Percentiles rank a stretch among this genome's conserved stretches.
These are phyloP conservation scores for Balansia obtecta DNA, from an alignment of 2,329 filamentous ascomycete genomes.

Conservation along the genomic window DNA sequence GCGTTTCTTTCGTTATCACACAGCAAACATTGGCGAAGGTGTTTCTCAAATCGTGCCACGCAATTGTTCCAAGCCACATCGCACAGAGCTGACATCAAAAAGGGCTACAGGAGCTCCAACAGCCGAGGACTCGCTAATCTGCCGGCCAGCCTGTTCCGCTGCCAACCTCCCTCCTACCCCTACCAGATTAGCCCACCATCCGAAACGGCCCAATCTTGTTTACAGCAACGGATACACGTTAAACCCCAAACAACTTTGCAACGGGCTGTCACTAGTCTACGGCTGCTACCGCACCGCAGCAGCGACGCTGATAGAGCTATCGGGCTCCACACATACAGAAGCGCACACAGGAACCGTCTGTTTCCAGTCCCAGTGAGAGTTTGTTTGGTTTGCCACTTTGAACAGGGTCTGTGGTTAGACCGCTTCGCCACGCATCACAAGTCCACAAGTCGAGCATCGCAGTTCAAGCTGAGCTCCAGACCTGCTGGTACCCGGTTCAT, in stretches of 20 bases:
- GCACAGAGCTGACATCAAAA: not conserved
- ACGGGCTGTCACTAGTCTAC: conserved; percentile 3
- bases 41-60: not conserved
- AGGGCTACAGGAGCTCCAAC: conserved; percentile 2
- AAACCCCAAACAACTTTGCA: not conserved
- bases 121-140: conserved; percentile 10
- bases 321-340: conserved; percentile 1
- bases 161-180: conserved; percentile 3
- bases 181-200: not conserved
- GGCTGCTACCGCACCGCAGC: conserved; percentile 9
- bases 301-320: not conserved
- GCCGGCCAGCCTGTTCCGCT: not conserved
- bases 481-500: conserved; percentile 5
- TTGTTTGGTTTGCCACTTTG: not conserved
- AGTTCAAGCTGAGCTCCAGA: not conserved
- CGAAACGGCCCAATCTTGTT: not conserved
- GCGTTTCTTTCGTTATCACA: not conserved
- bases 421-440: not conserved
- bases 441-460: not conserved
- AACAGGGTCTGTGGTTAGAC: not conserved
- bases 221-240: not conserved
- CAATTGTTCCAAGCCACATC: not conserved
- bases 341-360: not conserved
- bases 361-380: not conserved
- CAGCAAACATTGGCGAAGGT: not conserved